Base-by-base conservation (phyloP, 2,329 filamentous ascomycete genomes). In the Orbilia brochopaga region DNA sequence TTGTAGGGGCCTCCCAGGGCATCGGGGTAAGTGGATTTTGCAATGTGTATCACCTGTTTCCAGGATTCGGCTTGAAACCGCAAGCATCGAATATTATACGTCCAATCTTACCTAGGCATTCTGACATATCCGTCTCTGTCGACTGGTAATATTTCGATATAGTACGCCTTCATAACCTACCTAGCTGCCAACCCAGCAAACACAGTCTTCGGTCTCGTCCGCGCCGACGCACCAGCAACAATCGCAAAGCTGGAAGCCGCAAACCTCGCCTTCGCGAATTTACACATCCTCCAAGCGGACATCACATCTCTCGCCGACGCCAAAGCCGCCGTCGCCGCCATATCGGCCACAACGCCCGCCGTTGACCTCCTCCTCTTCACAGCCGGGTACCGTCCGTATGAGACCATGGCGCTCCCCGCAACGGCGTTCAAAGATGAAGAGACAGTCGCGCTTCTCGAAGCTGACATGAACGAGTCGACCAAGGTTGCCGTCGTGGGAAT, bases 311-410 rank as follows among this genome's bases (percentile, higher is more conserved):
- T 76, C 40, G 73, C 77, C 17, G 79, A 76, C 23, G 77, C 81
- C 52, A 77, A 76, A n/a, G 77, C 75, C 17, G 79, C 79, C 17
- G 79, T 79, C 15, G 74, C 75, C 3, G 74, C 75, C 32, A 75
- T 75, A 6, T 64, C 78, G n/a, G 55, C 70, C 11, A 74, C 81
- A 58, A 79, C 78, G 3, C 76, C 75, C 35, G 79, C 79, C 37
- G 77, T 74, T 35, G 77, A 82, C 23, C 80, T 82, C 74, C 77
- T 80, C 56, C 74, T 82, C 15, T 79, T 82, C 67, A 77, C 79
- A 50, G 81, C 80, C 63, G 79, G 77, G 40, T 78, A 76, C 42
- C 76, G 77, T 19, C 62, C 78, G 11, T 72, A 77, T 17, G 6
- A 75, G 13, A 51, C 66, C 10, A 62, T 74, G 0, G 53, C 75